phyloP scores from a whole-genome alignment of 1,284 basidiomycete genomes.

The Sphagnurus paluster region DNA sequence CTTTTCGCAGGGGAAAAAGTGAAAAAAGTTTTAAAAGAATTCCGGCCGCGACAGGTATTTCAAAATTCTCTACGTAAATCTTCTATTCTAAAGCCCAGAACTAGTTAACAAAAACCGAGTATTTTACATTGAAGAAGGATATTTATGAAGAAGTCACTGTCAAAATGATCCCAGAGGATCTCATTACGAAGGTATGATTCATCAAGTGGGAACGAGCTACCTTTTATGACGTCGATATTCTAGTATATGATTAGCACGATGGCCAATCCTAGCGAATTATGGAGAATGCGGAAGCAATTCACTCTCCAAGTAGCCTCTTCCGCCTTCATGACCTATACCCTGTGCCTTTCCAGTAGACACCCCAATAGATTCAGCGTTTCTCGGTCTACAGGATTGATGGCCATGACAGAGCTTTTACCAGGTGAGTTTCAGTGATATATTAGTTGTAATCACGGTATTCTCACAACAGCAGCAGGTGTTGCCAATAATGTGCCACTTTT shows the following conservation, averaged over 20 bases:
- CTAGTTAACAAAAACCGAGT: constrained; percentile 68
- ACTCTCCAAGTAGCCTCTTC: constrained; percentile 86
- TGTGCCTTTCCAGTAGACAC: constrained; percentile 83
- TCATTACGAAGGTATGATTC: constrained; percentile 75
- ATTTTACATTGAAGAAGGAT: constrained; percentile 80
- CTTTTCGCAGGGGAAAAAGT: constrained; percentile 84
- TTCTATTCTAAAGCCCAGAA: constrained; percentile 2
- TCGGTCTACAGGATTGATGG: constrained; percentile 84
- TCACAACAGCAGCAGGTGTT: constrained; percentile 30
- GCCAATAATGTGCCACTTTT: constrained; percentile 59
- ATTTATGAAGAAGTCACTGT: constrained; percentile 87
- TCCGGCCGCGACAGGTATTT: constrained; percentile 54
- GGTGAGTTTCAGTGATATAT: constrained; percentile 49
- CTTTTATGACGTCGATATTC: constrained; percentile 9
- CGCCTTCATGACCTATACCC: constrained; percentile 91
- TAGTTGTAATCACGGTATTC: constrained; percentile 1
- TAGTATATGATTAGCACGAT: constrained; percentile 89
- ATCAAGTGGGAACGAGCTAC: neutral
- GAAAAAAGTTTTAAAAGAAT: constrained; percentile 67
- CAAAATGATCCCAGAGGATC: constrained; percentile 91
- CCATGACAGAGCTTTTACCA: constrained; percentile 89
- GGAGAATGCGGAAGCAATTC: constrained; percentile 98
- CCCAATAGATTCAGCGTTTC: constrained; percentile 90
- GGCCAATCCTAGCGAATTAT: constrained; percentile 84
- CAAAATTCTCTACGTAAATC: neutral